Conservation (phyloP, 768 basidiomycete species). For the Boletus reticuloceps region DNA sequence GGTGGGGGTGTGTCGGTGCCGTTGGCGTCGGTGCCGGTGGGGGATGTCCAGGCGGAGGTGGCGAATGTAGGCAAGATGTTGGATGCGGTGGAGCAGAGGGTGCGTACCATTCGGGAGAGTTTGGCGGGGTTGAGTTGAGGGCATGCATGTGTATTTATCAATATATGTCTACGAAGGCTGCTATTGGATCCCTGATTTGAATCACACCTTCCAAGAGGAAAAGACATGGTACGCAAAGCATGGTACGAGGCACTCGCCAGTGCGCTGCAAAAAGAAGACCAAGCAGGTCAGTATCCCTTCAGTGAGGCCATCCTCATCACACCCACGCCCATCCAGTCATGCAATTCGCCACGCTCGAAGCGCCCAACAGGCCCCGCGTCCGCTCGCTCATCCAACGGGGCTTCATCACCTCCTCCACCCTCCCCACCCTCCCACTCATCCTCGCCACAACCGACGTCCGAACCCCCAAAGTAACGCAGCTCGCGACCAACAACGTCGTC, state of each 20-base stretch:
- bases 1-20: slow-evolving; percentile 14
- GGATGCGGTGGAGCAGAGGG: slow-evolving; percentile 57
- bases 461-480: slow-evolving; percentile 55
- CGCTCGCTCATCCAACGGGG: slow-evolving; percentile 64
- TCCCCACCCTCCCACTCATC: slow-evolving; percentile 55
- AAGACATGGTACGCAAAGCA: slow-evolving; percentile 25
- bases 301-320: rapidly evolving
- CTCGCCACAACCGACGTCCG: slow-evolving; percentile 72
- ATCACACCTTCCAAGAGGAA: too few species aligned
- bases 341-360: slow-evolving; percentile 43
- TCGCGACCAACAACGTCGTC: slow-evolving; percentile 24
- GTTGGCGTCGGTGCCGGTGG: slow-evolving; percentile 17
- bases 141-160: not conserved
- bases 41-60: slow-evolving; percentile 47
- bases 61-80: slow-evolving; percentile 46
- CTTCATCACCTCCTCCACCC: slow-evolving; percentile 45
- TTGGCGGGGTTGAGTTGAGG: slow-evolving; percentile 34
- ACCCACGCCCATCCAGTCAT: slow-evolving; percentile 38
- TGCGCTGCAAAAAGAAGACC: slow-evolving; percentile 38
- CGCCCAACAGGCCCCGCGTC: slow-evolving; percentile 48
- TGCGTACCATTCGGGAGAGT: slow-evolving; percentile 45
- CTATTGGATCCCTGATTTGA: too few species aligned
- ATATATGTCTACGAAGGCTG: too few species aligned
- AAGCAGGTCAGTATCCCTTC: slow-evolving; percentile 27
- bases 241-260: slow-evolving; percentile 48